Evolutionary conservation across 768 basidiomycete genomes (phyloP).

Genomic region (Psilocybe subaeruginosa): DNA sequence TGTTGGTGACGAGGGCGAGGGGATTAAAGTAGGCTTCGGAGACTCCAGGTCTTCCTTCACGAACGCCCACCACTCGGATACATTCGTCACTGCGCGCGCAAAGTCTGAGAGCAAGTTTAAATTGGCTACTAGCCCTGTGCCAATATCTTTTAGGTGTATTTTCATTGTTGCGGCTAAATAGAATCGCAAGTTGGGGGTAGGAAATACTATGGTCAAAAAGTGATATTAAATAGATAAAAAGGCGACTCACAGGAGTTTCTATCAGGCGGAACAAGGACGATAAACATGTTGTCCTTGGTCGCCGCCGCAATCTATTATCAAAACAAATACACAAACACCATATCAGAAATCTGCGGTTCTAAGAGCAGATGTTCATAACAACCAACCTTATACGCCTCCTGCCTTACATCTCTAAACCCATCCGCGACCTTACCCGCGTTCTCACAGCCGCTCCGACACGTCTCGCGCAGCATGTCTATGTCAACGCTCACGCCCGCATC

Average conservation of each 20-base stretch:
- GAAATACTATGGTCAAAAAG: not conserved
- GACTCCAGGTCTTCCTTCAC: constrained; percentile 30
- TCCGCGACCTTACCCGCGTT: constrained; percentile 28
- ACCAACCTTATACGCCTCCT: constrained; percentile 39
- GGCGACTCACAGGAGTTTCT: constrained; percentile 33
- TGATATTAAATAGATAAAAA: not conserved
- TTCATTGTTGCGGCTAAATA: constrained; percentile 30
- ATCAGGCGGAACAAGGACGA: constrained; percentile 38
- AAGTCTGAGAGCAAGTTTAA: constrained; percentile 37
- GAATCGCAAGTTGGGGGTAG: too few species aligned
- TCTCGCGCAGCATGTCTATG: constrained; percentile 23
- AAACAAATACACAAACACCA: not conserved
- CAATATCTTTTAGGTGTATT: constrained; percentile 39
- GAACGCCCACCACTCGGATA: constrained; percentile 35
- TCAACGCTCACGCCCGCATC: constrained; percentile 19
- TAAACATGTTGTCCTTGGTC: constrained; percentile 35
- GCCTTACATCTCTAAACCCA: constrained; percentile 34
- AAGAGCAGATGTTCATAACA: not conserved
- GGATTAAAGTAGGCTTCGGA: constrained; percentile 9
- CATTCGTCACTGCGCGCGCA: constrained; percentile 25
- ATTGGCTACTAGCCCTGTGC: constrained; percentile 40
- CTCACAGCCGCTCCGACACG: constrained; percentile 30
- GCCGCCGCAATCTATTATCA: constrained; percentile 36
- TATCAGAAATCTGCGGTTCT: not conserved
- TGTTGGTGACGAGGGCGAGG: constrained; percentile 10